Evolutionary conservation across 148 eudicot genomes (phyloP), one percentile per base, ranked within the genome.

Genomic region (Nepenthes mirabilis): DNA sequence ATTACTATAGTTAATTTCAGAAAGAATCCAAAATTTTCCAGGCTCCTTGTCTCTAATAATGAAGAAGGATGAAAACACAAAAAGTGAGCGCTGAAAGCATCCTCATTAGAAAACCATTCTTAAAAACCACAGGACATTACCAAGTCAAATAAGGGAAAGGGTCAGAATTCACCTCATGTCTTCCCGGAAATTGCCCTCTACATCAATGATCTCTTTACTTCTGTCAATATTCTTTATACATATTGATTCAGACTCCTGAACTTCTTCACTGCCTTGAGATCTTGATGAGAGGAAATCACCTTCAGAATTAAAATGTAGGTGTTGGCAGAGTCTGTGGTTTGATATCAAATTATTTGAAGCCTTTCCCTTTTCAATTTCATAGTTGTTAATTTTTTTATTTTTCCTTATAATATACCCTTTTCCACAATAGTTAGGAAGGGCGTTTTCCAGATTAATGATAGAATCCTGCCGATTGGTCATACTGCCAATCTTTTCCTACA

Each of bases 401-500:
- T 77, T 77, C 71, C 62, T 68, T 64, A 13, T 66, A 13, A 75
- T 54, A 57, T 37, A 48, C 60, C 61, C 72, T 62, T 67, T 68
- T 47, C 56, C 66, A 48, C 70, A 74, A 64, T 56, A 52, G 48
- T 51, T 67, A 65, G 64, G 67, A 68, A 79, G 67, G 62, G 61
- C 61, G 34, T 66, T 65, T 60, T 76, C 84, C 45, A 51, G 49
- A 59, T 72, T 72, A 33, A 68, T 43, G 33, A 57, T 80, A 69
- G 73, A 61, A 58, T 59, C 66, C 56, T 74, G 87, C 60, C 59
- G 64, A 66, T 65, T 51, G 48, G 63, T 69, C 37, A 68, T 58
- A 49, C 57, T 71, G 43, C 59, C 82, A 51, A 88, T 14, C 60
- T 74, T 74, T 43, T 64, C 82, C 96, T 85, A 82, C 73, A 64